Evolutionary conservation across 495 filamentous ascomycete species (phyloP), one percentile per base, ranked within the genome.

Genomic region (Thermothielavioides terrestris): DNA sequence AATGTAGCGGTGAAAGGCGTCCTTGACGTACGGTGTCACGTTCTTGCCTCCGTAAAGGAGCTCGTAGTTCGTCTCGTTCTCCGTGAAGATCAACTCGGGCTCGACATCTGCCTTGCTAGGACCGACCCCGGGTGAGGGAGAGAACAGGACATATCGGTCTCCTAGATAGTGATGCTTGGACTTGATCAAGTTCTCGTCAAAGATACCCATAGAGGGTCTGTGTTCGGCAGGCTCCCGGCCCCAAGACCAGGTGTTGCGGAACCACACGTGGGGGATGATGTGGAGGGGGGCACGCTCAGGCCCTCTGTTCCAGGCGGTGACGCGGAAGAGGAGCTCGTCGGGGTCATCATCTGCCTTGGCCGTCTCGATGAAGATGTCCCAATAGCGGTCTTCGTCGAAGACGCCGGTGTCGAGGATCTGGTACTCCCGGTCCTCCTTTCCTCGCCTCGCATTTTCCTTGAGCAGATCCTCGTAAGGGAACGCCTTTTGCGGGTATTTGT

Each of bases 211-310:
- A 7, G 71, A 77, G 0, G 91, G 91, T 69, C 89, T 95, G 49
- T 81, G 83, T 14, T 82, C 72, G 21, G 71, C 64, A 11, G 79
- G 63, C 56, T 94, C 85, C 34, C 83, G 76, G 20, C 87, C 89
- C 90, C 90, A 97, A 15, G 83, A 74, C 91, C 91, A 97, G 9
- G 90, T 95, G 62, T 97, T 97, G 26, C 91, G 78, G 71, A 95
- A 97, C 89, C 90, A 95, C 17, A 95, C 81, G 49, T 96, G 91
- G 8, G 91, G 91, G 45, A 97, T 71, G 54, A 97, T 95, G 66
- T 97, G 91, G 52, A 97, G 68, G 25, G 85, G 88, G 32, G 91
- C 90, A 3, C 87, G 81, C 32, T 94, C 89, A 3, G 90, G 86
- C 8, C 91, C 91, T 50, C 91, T 79, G 64, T 97, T 97, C 81